Evolutionary conservation across 2,329 filamentous ascomycete species (phyloP).

Genomic region (Ophiostoma ips): DNA sequence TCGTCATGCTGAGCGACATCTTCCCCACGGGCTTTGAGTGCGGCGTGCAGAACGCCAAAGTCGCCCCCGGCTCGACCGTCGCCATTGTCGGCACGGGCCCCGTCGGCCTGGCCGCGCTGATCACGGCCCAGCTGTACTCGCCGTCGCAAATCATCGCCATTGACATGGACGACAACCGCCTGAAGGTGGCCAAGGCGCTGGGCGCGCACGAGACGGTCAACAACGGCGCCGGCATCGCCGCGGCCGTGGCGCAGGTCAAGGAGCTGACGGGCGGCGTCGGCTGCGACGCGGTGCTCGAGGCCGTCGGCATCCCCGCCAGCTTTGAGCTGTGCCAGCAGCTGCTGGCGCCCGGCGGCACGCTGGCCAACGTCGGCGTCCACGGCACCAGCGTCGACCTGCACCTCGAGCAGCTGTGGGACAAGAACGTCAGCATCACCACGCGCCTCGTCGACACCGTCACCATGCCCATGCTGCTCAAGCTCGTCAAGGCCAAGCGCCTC

Average conservation of each 20-base stretch:
- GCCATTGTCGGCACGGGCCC: conserved; percentile 42
- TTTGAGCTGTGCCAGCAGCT: conserved; percentile 40
- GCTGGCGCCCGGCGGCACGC: conserved; percentile 36
- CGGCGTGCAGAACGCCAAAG: conserved; percentile 36
- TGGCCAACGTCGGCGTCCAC: conserved; percentile 46
- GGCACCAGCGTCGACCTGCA: conserved; percentile 37
- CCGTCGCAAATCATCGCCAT: conserved; percentile 37
- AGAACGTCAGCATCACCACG: conserved; percentile 38
- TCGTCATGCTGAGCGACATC: conserved; percentile 41
- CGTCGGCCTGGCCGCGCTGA: conserved; percentile 39
- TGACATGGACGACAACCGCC: conserved; percentile 33
- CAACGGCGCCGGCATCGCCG: conserved; percentile 20
- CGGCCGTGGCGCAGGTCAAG: conserved; percentile 20
- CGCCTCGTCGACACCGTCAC: conserved; percentile 32
- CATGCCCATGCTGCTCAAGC: conserved; percentile 34
- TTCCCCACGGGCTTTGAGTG: conserved; percentile 43
- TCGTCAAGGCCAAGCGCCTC: conserved; percentile 28
- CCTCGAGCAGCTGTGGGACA: conserved; percentile 39
- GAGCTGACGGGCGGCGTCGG: conserved; percentile 35
- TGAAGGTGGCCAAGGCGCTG: conserved; percentile 31
- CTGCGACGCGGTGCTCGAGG: conserved; percentile 44
- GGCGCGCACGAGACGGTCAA: conserved; percentile 34
- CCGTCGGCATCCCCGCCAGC: conserved; percentile 38
- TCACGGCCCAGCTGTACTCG: conserved; percentile 40
- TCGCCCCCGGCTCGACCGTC: conserved; percentile 36